phyloP scores from a whole-genome alignment of 352 stramenopile species.

The Phytophthora brassicae region DNA sequence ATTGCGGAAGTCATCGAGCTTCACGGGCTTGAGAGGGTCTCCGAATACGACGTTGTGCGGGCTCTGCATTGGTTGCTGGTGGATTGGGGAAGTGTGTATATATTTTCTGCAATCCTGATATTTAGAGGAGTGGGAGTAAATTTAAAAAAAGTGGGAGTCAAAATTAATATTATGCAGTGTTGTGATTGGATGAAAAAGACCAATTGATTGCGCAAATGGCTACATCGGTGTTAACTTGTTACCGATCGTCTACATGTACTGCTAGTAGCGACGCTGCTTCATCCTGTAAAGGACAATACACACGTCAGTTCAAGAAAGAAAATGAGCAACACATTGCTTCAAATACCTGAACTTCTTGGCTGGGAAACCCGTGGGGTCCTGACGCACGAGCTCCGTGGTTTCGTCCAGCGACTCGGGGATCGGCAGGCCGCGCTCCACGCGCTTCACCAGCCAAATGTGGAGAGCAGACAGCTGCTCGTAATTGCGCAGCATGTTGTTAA shows the following conservation, averaged over 20 bases:
- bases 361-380: conserved; percentile 85
- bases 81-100: no score
- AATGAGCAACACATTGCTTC: background rate
- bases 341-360: conserved; percentile 79
- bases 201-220: no score
- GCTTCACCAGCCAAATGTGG: conserved; percentile 79
- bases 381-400: conserved; percentile 77
- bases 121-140: background rate
- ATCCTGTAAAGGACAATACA: conserved; percentile 30
- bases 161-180: no score
- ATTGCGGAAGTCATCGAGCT: conserved; percentile 88
- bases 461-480: conserved; percentile 82
- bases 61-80: conserved; percentile 49
- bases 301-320: conserved; percentile 9
- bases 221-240: background rate
- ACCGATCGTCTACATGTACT: conserved; percentile 14
- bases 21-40: conserved; percentile 70
- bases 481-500: conserved; percentile 86
- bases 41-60: conserved; percentile 65
- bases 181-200: conserved; percentile 24
- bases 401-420: conserved; percentile 79
- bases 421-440: conserved; percentile 69
- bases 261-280: conserved; percentile 74
- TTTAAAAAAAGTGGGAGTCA: background rate
- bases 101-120: background rate